phyloP scores from a whole-genome alignment of 2,329 filamentous ascomycete genomes.

The Aspergillus sergii region DNA sequence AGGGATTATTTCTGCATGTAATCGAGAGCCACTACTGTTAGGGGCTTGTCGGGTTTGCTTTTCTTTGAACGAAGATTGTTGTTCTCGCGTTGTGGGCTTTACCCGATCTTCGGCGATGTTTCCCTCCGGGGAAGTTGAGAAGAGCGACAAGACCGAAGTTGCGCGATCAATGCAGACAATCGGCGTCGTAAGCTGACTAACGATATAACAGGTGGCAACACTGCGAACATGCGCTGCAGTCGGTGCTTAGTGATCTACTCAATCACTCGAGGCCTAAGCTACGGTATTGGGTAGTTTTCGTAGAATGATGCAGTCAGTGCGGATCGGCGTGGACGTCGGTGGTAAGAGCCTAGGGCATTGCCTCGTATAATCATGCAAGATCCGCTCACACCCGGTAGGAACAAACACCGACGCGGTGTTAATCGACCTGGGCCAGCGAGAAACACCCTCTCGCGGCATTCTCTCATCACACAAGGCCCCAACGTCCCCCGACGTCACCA shows the following conservation, averaged over 20 bases:
- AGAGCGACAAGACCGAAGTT: too few relatives aligned
- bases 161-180: too few relatives aligned
- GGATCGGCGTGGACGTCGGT: conserved; percentile 25
- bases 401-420: conserved; percentile 43
- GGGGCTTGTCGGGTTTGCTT: not conserved
- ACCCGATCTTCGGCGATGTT: not conserved
- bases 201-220: too few relatives aligned
- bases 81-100: too few relatives aligned
- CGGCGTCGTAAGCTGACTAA: too few relatives aligned
- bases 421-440: conserved; percentile 23
- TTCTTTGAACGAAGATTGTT: too few relatives aligned
- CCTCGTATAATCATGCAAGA: too few relatives aligned
- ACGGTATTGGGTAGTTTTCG: not conserved
- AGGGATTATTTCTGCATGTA: not conserved
- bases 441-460: conserved; percentile 22
- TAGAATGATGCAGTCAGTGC: not conserved
- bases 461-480: conserved; percentile 41
- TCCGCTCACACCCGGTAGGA: conserved; percentile 19
- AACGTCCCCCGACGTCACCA: conserved; percentile 45
- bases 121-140: not conserved
- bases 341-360: conserved; percentile 7
- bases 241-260: too few relatives aligned
- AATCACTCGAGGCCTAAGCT: too few relatives aligned
- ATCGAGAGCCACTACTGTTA: not conserved
- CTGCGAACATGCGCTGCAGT: too few relatives aligned